A percentile compares a stretch with the other conserved stretches of the same genome.
Evolutionary conservation across 1,139 yeast genomes (phyloP).

Genomic region (Suhomyces maxii): DNA sequence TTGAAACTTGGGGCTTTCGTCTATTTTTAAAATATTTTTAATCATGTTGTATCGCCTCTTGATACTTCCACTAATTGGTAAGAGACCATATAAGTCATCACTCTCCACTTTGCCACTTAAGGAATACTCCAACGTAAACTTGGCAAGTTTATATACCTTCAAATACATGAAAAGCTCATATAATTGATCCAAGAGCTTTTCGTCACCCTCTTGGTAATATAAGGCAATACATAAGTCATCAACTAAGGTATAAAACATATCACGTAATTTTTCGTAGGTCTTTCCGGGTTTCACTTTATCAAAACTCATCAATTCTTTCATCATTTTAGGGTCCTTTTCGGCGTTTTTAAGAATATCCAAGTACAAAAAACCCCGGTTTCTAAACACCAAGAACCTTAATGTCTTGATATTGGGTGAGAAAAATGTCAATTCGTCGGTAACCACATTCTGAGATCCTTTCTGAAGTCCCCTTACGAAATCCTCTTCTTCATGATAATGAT

Average conservation of each 20-base stretch:
- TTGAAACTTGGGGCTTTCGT: neutral
- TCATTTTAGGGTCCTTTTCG: slow-evolving; percentile 1
- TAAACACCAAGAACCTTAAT: slow-evolving; percentile 71
- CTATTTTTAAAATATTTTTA: neutral
- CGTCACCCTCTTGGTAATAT: slow-evolving; percentile 66
- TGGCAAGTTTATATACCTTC: slow-evolving; percentile 50
- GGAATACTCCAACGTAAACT: slow-evolving; percentile 67
- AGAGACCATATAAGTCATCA: slow-evolving; percentile 43
- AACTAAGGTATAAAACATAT: slow-evolving; percentile 43
- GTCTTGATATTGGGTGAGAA: slow-evolving; percentile 71
- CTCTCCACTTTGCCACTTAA: slow-evolving; percentile 48
- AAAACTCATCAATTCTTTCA: slow-evolving; percentile 3
- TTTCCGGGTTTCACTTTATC: slow-evolving; percentile 14
- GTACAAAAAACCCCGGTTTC: slow-evolving; percentile 78
- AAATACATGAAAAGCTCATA: slow-evolving; percentile 51
- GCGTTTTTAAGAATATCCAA: slow-evolving; percentile 44
- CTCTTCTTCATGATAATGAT: slow-evolving; percentile 47
- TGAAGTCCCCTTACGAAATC: slow-evolving; percentile 42
- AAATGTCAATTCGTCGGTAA: slow-evolving; percentile 43
- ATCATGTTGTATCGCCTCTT: slow-evolving; percentile 11
- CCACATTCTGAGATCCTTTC: slow-evolving; percentile 33
- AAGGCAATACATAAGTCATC: slow-evolving; percentile 59
- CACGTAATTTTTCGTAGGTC: slow-evolving; percentile 17
- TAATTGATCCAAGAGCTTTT: slow-evolving; percentile 47
- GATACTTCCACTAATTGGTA: slow-evolving; percentile 24